phyloP scores from a whole-genome alignment of 2,329 filamentous ascomycete genomes.

The Mycosphaerelloides madeirae region DNA sequence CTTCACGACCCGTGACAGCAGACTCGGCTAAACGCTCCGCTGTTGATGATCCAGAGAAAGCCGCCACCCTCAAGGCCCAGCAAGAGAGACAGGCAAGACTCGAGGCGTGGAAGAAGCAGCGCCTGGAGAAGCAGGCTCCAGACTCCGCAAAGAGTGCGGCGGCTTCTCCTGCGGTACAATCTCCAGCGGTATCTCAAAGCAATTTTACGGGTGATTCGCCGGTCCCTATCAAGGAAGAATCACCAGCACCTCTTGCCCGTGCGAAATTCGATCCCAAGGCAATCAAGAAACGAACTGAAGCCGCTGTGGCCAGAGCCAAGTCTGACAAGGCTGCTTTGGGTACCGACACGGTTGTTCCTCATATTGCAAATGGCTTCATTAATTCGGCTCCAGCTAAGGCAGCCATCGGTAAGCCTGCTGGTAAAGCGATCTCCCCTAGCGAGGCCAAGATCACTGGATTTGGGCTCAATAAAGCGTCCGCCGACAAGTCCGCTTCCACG shows the following conservation, averaged over 20 bases:
- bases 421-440: slow-evolving; percentile 4
- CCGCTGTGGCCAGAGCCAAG: slow-evolving; percentile 45
- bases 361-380: slow-evolving; percentile 38
- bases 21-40: slow-evolving; percentile 4
- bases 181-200: slow-evolving; percentile 6
- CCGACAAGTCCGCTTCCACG: slow-evolving; percentile 56
- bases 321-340: slow-evolving; percentile 54
- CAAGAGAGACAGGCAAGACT: slow-evolving; percentile 70
- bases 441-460: slow-evolving; percentile 73
- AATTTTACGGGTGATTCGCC: slow-evolving; percentile 5
- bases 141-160: slow-evolving; percentile 6
- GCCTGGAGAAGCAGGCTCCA: slow-evolving; percentile 51
- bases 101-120: slow-evolving; percentile 86
- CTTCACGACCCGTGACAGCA: slow-evolving; percentile 14
- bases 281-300: slow-evolving; percentile 72
- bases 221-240: slow-evolving; percentile 1
- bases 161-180: slow-evolving; percentile 8
- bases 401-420: slow-evolving; percentile 31
- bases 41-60: slow-evolving; percentile 11
- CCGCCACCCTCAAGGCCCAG: slow-evolving; percentile 51
- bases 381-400: slow-evolving; percentile 37
- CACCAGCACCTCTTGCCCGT: slow-evolving; percentile 55
- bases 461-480: slow-evolving; percentile 66
- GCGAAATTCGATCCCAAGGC: slow-evolving; percentile 85
- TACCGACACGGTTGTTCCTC: slow-evolving; percentile 48